Evolutionary conservation across 2,329 filamentous ascomycete genomes (phyloP).

Genomic region (Knoxdaviesia capensis): DNA sequence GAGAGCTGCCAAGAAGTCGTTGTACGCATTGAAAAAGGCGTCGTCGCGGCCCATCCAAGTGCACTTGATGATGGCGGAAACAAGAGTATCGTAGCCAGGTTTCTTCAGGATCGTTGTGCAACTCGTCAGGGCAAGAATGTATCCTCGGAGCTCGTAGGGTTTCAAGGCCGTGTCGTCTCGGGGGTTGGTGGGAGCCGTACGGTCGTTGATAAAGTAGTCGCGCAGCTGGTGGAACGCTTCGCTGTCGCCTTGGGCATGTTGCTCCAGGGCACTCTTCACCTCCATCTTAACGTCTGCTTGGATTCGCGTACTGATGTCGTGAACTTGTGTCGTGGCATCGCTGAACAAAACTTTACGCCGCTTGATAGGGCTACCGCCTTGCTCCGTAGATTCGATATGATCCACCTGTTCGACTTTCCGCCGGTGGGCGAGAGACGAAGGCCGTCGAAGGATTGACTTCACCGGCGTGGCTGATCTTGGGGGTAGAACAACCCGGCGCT

Average conservation of each 20-base stretch:
- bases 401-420: slow-evolving; percentile 23
- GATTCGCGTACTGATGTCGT: slow-evolving; percentile 30
- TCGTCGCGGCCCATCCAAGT: slow-evolving; percentile 46
- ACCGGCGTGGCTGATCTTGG: slow-evolving; percentile 19
- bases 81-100: slow-evolving; percentile 35
- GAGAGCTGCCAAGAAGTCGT: slow-evolving; percentile 48
- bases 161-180: slow-evolving; percentile 25
- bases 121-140: slow-evolving; percentile 41
- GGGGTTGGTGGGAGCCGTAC: slow-evolving; percentile 17
- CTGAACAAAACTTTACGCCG: slow-evolving; percentile 38
- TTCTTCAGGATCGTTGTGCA: slow-evolving; percentile 38
- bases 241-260: slow-evolving; percentile 33
- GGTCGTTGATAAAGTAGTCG: slow-evolving; percentile 32
- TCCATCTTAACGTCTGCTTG: slow-evolving; percentile 34
- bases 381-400: slow-evolving; percentile 17
- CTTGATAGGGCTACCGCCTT: slow-evolving; percentile 25
- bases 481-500: not conserved
- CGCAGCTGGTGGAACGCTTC: slow-evolving; percentile 42
- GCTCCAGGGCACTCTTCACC: slow-evolving; percentile 33
- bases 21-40: slow-evolving; percentile 45
- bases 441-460: slow-evolving; percentile 25
- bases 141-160: slow-evolving; percentile 35
- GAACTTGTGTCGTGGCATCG: slow-evolving; percentile 33
- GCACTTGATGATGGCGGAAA: slow-evolving; percentile 36
- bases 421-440: slow-evolving; percentile 8